A percentile compares a stretch with the other conserved stretches of the same genome.
phyloP scores from a whole-genome alignment of 202 grass and related monocot species.

The Brachypodium distachyon region DNA sequence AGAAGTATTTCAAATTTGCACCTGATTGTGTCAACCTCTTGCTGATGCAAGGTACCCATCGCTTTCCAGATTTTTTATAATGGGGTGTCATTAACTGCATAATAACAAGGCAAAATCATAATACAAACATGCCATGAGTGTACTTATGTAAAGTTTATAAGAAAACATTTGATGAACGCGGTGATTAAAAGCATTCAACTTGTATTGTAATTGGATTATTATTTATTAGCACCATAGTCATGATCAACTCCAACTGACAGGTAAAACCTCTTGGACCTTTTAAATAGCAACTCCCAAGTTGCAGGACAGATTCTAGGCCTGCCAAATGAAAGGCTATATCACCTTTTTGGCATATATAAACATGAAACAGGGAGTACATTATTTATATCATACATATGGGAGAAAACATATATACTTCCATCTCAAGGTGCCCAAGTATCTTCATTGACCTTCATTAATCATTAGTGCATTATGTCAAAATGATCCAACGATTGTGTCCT shows the following conservation, averaged over 20 bases:
- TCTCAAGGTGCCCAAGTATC: not conserved
- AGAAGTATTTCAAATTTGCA: constrained; percentile 12
- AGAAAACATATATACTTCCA: not conserved
- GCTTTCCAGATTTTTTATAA: constrained; percentile 44
- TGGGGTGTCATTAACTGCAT: constrained; percentile 52
- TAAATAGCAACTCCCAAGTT: not conserved
- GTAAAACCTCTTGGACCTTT: not conserved
- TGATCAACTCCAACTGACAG: not conserved
- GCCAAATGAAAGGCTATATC: not conserved
- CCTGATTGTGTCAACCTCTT: constrained; percentile 56
- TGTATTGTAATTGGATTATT: not conserved
- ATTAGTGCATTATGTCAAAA: not conserved
- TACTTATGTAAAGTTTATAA: not conserved
- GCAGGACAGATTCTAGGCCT: not conserved
- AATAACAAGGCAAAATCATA: constrained; percentile 4
- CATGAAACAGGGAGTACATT: not conserved
- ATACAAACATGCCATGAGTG: not conserved
- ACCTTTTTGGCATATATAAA: not conserved
- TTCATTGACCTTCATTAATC: not conserved
- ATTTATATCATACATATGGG: not conserved
- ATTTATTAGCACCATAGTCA: not conserved
- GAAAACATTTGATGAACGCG: not conserved
- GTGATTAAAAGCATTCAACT: not conserved
- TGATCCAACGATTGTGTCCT: not conserved
- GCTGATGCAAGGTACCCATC: constrained; percentile 54